Percentiles rank a stretch among this genome's conserved stretches.
Evolutionary conservation across 306 rosid species (phyloP).

Genomic region (Lathyrus aphaca): DNA sequence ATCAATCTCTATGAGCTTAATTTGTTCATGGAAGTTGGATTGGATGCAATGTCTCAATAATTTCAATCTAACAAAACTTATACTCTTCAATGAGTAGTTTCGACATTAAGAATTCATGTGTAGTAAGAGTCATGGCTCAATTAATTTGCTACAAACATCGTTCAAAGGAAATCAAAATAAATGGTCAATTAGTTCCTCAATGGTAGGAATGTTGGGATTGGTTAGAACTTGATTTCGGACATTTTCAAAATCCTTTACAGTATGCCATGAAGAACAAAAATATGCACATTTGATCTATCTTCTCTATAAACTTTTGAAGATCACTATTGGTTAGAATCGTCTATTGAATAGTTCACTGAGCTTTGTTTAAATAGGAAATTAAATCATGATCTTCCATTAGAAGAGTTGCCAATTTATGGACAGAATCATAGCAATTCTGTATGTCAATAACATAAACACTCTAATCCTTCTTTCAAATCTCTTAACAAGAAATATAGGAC

Average conservation of each 20-base stretch:
- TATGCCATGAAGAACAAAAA: background rate
- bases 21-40: background rate
- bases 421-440: background rate
- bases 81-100: constrained; percentile 1
- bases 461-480: background rate
- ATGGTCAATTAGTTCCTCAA: constrained; percentile 3
- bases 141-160: background rate
- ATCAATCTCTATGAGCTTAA: constrained; percentile 11
- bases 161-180: background rate
- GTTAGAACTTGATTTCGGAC: background rate
- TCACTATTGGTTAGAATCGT: background rate
- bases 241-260: background rate
- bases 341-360: background rate
- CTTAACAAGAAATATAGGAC: constrained; percentile 3
- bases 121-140: background rate
- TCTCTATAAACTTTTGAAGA: background rate
- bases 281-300: background rate
- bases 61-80: constrained; percentile 10
- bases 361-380: constrained; percentile 9
- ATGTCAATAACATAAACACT: background rate
- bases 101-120: background rate
- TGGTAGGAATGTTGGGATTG: constrained; percentile 7
- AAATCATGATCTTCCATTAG: background rate
- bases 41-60: constrained; percentile 5
- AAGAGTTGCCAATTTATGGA: background rate